Conservation (phyloP, 75 land plant genomes). For the Selaginella moellendorffii region DNA sequence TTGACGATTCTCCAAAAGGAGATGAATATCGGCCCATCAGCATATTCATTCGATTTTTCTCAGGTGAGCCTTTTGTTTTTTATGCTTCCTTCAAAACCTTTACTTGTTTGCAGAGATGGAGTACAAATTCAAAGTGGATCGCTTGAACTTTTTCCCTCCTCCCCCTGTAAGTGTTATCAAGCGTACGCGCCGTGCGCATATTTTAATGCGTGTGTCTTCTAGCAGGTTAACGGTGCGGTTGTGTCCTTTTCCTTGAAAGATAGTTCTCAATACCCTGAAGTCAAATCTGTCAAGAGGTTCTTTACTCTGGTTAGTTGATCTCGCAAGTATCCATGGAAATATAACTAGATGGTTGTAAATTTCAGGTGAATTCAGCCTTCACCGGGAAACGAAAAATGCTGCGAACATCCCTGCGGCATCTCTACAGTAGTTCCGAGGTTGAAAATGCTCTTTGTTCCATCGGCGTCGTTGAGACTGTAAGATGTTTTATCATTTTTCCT, state of each 20-base stretch:
- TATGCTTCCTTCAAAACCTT: neutral
- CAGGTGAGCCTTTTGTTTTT: constrained; percentile 30
- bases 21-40: constrained; percentile 82
- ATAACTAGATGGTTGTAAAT: neutral
- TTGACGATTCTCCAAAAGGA: constrained; percentile 39
- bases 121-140: constrained; percentile 61
- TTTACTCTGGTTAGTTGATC: constrained; percentile 28
- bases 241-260: constrained; percentile 59
- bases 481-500: constrained; percentile 7
- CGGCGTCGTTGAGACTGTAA: constrained; percentile 67
- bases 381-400: constrained; percentile 93
- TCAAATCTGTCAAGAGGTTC: constrained; percentile 53
- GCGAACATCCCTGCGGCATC: constrained; percentile 75
- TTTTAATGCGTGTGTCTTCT: constrained; percentile 10
- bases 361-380: constrained; percentile 85
- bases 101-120: constrained; percentile 45
- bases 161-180: constrained; percentile 52
- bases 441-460: constrained; percentile 43
- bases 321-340: neutral
- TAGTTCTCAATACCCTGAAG: constrained; percentile 52
- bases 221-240: constrained; percentile 94
- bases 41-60: constrained; percentile 70
- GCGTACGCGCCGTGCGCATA: neutral
- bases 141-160: constrained; percentile 73
- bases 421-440: constrained; percentile 40